Percentiles rank a stretch among this genome's conserved stretches.
Evolutionary conservation across 1,284 basidiomycete genomes (phyloP).

Genomic region (Exobasidium rhododendri): DNA sequence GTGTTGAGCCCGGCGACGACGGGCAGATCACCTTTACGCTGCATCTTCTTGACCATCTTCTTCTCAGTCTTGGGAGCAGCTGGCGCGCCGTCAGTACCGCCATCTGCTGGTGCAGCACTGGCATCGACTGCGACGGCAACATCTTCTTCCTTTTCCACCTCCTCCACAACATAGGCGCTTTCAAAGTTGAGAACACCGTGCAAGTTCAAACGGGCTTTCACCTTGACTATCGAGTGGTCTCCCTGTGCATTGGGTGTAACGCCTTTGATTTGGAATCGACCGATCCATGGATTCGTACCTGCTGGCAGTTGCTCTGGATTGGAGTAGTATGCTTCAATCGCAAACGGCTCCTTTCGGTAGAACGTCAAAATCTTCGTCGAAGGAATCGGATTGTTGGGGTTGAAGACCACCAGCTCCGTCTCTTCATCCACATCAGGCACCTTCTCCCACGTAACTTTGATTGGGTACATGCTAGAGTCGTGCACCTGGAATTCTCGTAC

Average conservation of each 20-base stretch:
- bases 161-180: conserved; percentile 53
- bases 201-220: conserved; percentile 54
- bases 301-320: conserved; percentile 37
- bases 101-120: conserved; percentile 42
- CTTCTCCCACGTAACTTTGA: conserved; percentile 55
- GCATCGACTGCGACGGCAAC: conserved; percentile 40
- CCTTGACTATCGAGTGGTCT: conserved; percentile 55
- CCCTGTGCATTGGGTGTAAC: conserved; percentile 51
- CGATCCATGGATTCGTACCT: conserved; percentile 52
- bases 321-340: conserved; percentile 50
- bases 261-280: conserved; percentile 49
- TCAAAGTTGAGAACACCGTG: conserved; percentile 54
- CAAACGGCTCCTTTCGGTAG: conserved; percentile 55
- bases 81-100: conserved; percentile 17
- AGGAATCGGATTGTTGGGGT: conserved; percentile 54
- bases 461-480: conserved; percentile 52
- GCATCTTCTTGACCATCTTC: conserved; percentile 53
- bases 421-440: conserved; percentile 53
- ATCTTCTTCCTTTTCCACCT: conserved; percentile 54
- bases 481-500: conserved; percentile 53
- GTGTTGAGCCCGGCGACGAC: conserved; percentile 41
- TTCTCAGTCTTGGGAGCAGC: conserved; percentile 50
- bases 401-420: conserved; percentile 53
- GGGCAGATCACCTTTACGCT: conserved; percentile 51
- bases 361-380: conserved; percentile 55